Base-by-base conservation (phyloP, 495 filamentous ascomycete species). In the Tetracladium setigerum region DNA sequence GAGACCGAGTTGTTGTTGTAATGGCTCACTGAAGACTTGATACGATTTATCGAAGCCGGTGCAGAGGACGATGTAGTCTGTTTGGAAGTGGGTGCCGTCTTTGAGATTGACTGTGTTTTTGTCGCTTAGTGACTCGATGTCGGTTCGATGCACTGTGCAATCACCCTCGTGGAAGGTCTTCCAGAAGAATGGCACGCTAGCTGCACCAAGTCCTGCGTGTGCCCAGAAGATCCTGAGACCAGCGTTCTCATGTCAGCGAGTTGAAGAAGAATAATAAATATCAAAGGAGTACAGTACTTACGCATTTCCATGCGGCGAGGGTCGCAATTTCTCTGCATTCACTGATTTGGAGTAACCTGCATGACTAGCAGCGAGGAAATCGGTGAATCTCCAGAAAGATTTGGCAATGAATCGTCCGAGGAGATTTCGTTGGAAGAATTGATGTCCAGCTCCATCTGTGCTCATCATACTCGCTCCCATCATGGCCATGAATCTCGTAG, bases 201-300 rank as follows among this genome's bases (percentile, higher is more conserved):
- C 64, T 1, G 62, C 30, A 4, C 69, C 69, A 4, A 72, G 50
- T 17, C 62, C 64, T 0, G 61, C 53, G 19, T 60, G 47, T n/a
- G 55, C 54, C 67, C 65, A 69, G 50, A 70, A 69, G 12, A 63
- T 57, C 24, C 61, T 67, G 30, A n/a, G n/a, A n/a, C n/a, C n/a
- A n/a, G n/a, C 17, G 16, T 8, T 31, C 30, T 17, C 38, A 10
- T n/a, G 32, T 40, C 1, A 49, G 1, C 10, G 0, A 2, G 6
- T 38, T 49, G n/a, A 15, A 35, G 33, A 50, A 50, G 7, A 14
- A 4, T 47, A 30, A 52, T 44, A 41, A 36, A 41, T 52, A 44
- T 35, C 49, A 44, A 14, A n/a, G n/a, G n/a, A n/a, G n/a, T n/a
- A n/a, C n/a, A 36, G 35, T 14, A 46, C 44, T 18, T 41, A 39